A percentile compares a stretch with the other conserved stretches of the same genome.
Conservation (phyloP, 1,284 basidiomycete genomes). For the Ganoderma leucocontextum region DNA sequence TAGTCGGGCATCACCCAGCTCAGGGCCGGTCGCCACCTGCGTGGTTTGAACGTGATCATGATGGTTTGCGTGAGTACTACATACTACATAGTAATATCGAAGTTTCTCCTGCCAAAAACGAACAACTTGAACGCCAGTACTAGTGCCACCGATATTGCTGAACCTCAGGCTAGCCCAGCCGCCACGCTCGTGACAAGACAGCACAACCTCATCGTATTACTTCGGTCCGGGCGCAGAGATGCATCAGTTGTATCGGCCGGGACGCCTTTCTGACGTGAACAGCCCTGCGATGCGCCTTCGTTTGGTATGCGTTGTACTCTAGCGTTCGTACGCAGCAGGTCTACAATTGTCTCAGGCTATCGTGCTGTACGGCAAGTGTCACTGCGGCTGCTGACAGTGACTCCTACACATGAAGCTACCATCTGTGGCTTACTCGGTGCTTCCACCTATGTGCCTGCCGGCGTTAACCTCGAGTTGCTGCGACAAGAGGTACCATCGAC, state of each 20-base stretch:
- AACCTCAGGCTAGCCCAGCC: background rate
- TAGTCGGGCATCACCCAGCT: too few species aligned
- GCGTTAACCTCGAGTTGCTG: background rate
- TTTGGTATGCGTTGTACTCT: background rate
- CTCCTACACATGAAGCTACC: background rate
- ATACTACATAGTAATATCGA: background rate
- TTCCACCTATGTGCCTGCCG: background rate
- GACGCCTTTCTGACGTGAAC: background rate
- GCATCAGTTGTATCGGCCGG: background rate
- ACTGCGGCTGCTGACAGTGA: background rate
- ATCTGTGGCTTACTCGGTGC: background rate
- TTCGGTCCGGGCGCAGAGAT: too few species aligned
- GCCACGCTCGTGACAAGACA: background rate
- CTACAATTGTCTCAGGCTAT: background rate
- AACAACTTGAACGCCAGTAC: background rate
- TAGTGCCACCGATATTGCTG: too few species aligned
- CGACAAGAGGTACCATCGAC: background rate
- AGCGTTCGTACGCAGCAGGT: background rate
- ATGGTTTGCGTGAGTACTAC: background rate
- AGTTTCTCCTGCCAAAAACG: background rate
- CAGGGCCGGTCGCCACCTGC: background rate
- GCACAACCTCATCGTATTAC: background rate
- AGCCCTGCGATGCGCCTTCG: background rate
- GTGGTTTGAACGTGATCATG: background rate
- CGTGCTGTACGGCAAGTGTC: background rate